Base-by-base conservation (phyloP, 805 yeast genomes). In the Starmerella bombicola region DNA sequence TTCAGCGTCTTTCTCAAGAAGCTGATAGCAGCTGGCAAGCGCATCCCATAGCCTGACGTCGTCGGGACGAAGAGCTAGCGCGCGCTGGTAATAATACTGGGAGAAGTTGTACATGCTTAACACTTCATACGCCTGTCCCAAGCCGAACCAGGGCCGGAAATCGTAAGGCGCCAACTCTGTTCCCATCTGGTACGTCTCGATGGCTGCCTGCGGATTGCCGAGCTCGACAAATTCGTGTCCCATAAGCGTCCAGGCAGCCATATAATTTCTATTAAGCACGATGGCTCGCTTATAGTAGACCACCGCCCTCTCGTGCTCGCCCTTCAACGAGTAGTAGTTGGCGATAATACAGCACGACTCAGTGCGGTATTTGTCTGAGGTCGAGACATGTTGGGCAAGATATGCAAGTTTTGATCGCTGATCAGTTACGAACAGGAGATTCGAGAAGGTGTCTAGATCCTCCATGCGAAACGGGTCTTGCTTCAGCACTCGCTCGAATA, bases 11-110 rank as follows among this genome's bases (percentile, higher is more conserved):
- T 82, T 78, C 19, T 73, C 74, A 28, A 85, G 68, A 54, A 81
- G 81, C 50, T 82, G 91, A 59, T 76, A 86, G 59, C 96, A 84
- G 52, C 78, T 77, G 0, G 86, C 97, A 32, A 88, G 68, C 0
- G 97, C 96, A 50, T 78, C 82, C 99, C 99, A 91, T 83, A 88
- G 85, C 50, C 98, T 66, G 53, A 80, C 78, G 55, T 91, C 99
- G 33, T 75, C 61, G 1, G 96, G 96, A 53, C 81, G 85, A 49
- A 91, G 65, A 10, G 85, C 72, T 38, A 95, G 79, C 0, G 97
- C 95, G 37, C 79, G 69, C 61, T 91, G 95, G 58, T 84, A 91
- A 58, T 91, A 91, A 59, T 84, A 88, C 32, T 86, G 65, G 0
- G 97, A 86, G 55, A 86, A 91, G 45, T 82, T 66, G 56, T 83